Conservation (phyloP, 345 rosid species). For the Erodium maritimum region DNA sequence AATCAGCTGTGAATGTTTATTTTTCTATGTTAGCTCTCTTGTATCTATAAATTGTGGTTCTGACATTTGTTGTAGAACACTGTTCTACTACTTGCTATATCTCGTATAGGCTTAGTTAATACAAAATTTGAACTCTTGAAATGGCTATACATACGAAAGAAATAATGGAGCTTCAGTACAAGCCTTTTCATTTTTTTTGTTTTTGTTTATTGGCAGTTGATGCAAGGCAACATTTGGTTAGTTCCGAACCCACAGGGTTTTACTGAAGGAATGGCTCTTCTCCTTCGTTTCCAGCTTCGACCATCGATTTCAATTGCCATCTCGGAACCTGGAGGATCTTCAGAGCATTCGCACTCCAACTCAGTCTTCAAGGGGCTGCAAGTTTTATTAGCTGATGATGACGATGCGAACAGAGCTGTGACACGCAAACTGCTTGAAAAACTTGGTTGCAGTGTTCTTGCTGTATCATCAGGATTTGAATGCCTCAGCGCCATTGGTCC, state of each 20-base stretch:
- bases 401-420: slow-evolving; percentile 63
- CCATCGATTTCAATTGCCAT: slow-evolving; percentile 32
- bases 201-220: slow-evolving; percentile 31
- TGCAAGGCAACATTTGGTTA: slow-evolving; percentile 78
- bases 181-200: neutral
- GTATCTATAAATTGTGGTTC: too few relatives aligned
- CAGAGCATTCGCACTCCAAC: slow-evolving; percentile 39
- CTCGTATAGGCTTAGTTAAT: too few relatives aligned
- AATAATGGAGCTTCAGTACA: too few relatives aligned
- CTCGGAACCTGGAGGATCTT: slow-evolving; percentile 35
- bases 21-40: too few relatives aligned
- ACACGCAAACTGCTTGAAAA: slow-evolving; percentile 65
- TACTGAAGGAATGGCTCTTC: slow-evolving; percentile 52
- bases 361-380: slow-evolving; percentile 44
- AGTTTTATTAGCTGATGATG: slow-evolving; percentile 59
- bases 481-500: slow-evolving; percentile 49
- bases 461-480: slow-evolving; percentile 59
- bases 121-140: neutral
- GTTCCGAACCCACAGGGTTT: slow-evolving; percentile 39
- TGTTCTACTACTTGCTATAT: too few relatives aligned
- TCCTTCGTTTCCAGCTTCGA: slow-evolving; percentile 51
- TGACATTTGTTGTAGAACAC: too few relatives aligned
- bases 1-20: too few relatives aligned
- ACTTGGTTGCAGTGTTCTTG: slow-evolving; percentile 61
- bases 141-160: neutral